Evolutionary conservation across 345 rosid species (phyloP).

Genomic region (Cardamine occulta): DNA sequence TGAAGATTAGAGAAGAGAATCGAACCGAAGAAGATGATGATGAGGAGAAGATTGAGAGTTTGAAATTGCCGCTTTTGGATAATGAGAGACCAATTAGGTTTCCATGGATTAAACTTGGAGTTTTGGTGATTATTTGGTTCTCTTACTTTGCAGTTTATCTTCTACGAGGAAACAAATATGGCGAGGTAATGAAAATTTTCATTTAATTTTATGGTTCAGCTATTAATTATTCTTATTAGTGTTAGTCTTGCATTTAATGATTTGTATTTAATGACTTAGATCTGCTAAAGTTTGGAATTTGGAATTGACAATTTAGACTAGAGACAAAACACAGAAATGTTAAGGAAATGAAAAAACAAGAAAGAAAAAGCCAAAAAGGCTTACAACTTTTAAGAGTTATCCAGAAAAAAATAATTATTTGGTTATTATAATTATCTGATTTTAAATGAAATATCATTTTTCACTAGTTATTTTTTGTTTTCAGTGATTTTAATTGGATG

Average conservation of each 20-base stretch:
- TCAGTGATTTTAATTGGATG: background rate
- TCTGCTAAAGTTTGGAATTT: slow-evolving; percentile 3
- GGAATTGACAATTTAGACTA: slow-evolving; percentile 21
- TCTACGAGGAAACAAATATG: slow-evolving; percentile 70
- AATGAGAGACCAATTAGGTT: slow-evolving; percentile 41
- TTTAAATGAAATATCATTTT: background rate
- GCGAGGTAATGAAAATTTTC: slow-evolving; percentile 50
- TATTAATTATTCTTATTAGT: background rate
- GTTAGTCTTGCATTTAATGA: slow-evolving; percentile 13
- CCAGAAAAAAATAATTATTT: slow-evolving; percentile 10
- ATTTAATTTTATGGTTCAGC: background rate
- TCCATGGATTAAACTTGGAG: slow-evolving; percentile 76
- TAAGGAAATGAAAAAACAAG: background rate
- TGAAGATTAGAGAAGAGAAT: slow-evolving; percentile 27
- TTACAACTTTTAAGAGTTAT: background rate
- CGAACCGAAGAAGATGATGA: slow-evolving; percentile 31
- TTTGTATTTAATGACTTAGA: background rate
- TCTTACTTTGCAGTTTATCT: slow-evolving; percentile 67
- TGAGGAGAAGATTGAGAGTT: slow-evolving; percentile 15
- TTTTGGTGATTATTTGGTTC: slow-evolving; percentile 68
- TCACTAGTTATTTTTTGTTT: background rate
- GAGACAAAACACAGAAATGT: background rate
- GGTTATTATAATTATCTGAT: slow-evolving; percentile 3
- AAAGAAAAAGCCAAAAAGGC: slow-evolving; percentile 5
- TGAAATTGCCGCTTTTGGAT: slow-evolving; percentile 52